phyloP scores from a whole-genome alignment of 768 basidiomycete genomes.

The Mycena kentingensis region DNA sequence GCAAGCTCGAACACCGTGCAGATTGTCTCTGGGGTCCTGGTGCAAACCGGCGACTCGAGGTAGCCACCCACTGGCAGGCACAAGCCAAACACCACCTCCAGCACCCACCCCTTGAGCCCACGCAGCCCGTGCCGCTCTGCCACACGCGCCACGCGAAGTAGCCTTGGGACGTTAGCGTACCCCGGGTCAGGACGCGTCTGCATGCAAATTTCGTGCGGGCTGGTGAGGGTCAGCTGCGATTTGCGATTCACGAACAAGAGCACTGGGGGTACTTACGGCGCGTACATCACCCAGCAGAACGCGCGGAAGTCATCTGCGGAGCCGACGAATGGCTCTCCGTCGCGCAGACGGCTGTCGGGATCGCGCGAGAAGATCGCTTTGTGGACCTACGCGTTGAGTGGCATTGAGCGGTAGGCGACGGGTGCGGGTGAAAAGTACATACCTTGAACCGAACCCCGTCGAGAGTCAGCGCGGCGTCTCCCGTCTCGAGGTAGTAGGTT shows the following conservation, averaged over 20 bases:
- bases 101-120: background rate
- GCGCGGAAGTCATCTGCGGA: slow-evolving; percentile 1
- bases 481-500: no score
- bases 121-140: background rate
- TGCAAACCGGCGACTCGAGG: background rate
- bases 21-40: background rate
- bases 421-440: no score
- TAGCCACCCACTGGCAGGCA: background rate
- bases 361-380: slow-evolving; percentile 1
- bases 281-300: slow-evolving; percentile 1
- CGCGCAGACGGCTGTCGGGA: background rate
- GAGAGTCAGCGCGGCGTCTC: background rate
- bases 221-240: background rate
- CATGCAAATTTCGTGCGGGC: background rate
- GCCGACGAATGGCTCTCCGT: background rate
- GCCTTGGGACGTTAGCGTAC: background rate
- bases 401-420: background rate
- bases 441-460: background rate
- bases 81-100: background rate
- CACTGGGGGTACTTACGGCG: background rate
- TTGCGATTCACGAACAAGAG: background rate
- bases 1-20: background rate
- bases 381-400: background rate
- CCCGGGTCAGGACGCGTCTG: background rate
- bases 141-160: background rate